Evolutionary conservation across 208 protist genomes (phyloP).

Genomic region (Crithidia sp.): DNA sequence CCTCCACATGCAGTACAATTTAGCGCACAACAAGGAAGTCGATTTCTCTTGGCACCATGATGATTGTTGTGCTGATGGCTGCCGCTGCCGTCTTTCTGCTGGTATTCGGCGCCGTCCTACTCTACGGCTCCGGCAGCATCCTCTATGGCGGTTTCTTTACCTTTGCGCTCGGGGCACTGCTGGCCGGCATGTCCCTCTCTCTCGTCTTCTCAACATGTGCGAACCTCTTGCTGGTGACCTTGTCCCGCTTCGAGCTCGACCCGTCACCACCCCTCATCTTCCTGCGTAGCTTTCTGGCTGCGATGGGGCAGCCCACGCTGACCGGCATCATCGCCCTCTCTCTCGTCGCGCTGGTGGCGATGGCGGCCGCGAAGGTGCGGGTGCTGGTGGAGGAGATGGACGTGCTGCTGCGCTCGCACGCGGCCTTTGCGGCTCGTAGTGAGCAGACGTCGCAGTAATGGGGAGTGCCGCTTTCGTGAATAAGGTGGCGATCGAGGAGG

Average conservation of each 20-base stretch:
- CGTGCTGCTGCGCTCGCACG: slow-evolving; percentile 66
- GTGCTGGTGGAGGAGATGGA: slow-evolving; percentile 73
- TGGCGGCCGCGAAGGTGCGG: slow-evolving; percentile 40
- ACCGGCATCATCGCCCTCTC: slow-evolving; percentile 59
- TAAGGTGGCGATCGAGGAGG: too few relatives aligned
- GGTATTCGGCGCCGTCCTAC: slow-evolving; percentile 24
- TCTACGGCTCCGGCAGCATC: slow-evolving; percentile 51
- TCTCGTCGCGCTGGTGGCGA: slow-evolving; percentile 49
- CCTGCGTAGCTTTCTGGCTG: slow-evolving; percentile 46
- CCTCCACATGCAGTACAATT: slow-evolving; percentile 9
- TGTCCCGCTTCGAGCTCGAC: slow-evolving; percentile 15
- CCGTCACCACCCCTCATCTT: slow-evolving; percentile 34
- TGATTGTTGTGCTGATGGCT: slow-evolving; percentile 15
- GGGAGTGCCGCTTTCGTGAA: background rate
- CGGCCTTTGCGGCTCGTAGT: slow-evolving; percentile 33
- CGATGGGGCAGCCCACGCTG: slow-evolving; percentile 69
- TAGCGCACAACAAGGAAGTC: too few relatives aligned
- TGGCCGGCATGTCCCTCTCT: slow-evolving; percentile 48
- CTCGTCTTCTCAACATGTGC: slow-evolving; percentile 48
- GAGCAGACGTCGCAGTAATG: slow-evolving; percentile 1
- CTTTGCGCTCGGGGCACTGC: slow-evolving; percentile 42
- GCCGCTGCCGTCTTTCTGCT: slow-evolving; percentile 30
- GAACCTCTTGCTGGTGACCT: slow-evolving; percentile 24
- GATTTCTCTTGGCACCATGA: background rate
- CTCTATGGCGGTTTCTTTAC: slow-evolving; percentile 51